Base-by-base conservation (phyloP, 176 grass and related monocot genomes). In the Oryza meyeriana region DNA sequence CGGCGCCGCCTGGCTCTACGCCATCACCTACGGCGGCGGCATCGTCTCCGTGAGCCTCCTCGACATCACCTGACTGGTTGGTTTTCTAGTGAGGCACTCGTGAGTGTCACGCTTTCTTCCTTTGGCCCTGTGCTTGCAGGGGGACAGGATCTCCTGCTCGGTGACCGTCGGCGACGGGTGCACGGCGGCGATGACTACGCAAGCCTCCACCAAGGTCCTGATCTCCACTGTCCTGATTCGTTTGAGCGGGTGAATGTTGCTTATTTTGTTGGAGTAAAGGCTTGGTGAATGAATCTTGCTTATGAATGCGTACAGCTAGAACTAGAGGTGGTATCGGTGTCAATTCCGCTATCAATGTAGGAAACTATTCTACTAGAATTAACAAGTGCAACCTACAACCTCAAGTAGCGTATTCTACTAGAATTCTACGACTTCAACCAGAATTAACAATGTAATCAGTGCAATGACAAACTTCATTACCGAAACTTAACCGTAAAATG, bases 181-280 rank as follows among this genome's bases (percentile, higher is more conserved):
- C 85, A 90, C 88, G 30, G 88, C 79, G 55, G 88, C 90, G 20
- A 64, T 98, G 64, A 95, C 92, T 33, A 98, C 95, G 29, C 95
- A 95, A 76, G 88, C 95, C 88, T 95, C 90, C 20, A 98, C 95
- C 59, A 98, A 98, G 92, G 92, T 94, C 33, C 29, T 62, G n/a
- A n/a, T 22, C 9, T 22, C 17, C 8, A 10, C 25, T 59, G 55
- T 58, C 4, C 52, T 58, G 3, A 58, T 58, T 20, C 8, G 52
- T 7, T 20, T 52, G 47, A 0, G 5, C 47, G 1, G 6, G 17
- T 52, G 7, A 52, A 52, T 2, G 18, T 55, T 55, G 32, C 32
- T 33, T 33, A 55, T 55, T 55, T 55, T 17, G 17, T 52, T 22
- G n/a, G n/a, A 22, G 18, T 22, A 17, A 55, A 20, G 22, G 48